These are phyloP conservation scores for Trichocladium antarcticum DNA, from an alignment of 495 filamentous ascomycete species.

Conservation along the genomic window DNA sequence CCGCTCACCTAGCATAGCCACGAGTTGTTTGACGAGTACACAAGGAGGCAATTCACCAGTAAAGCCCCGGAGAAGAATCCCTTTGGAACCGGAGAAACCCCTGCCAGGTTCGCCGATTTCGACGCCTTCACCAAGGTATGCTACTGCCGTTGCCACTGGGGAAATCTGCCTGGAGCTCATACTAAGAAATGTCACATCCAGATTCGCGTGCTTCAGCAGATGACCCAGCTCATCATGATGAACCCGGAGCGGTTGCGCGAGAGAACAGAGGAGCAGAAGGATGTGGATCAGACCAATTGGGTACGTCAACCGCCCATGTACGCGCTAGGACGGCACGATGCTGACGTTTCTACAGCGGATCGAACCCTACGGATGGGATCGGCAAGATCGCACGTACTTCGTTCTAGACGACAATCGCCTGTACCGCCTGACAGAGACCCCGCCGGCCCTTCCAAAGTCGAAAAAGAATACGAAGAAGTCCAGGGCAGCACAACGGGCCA, in stretches of 20 bases:
- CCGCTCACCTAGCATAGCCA: slow-evolving; percentile 40
- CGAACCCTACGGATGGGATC: slow-evolving; percentile 82
- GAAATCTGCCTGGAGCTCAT: neutral
- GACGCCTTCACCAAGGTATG: slow-evolving; percentile 69
- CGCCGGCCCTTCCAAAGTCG: slow-evolving; percentile 48
- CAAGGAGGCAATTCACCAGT: slow-evolving; percentile 74
- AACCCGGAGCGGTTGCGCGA: slow-evolving; percentile 78
- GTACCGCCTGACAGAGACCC: slow-evolving; percentile 70
- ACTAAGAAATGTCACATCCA: slow-evolving; percentile 13
- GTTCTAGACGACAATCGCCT: slow-evolving; percentile 89
- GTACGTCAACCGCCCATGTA: slow-evolving; percentile 37
- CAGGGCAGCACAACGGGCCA: slow-evolving; percentile 52
- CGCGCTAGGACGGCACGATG: neutral
- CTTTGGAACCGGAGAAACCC: slow-evolving; percentile 67
- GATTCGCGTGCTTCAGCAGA: slow-evolving; percentile 79
- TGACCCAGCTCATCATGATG: slow-evolving; percentile 82
- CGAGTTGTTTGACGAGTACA: slow-evolving; percentile 90
- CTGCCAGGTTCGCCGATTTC: slow-evolving; percentile 64
- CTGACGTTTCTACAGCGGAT: slow-evolving; percentile 56
- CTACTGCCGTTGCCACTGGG: neutral
- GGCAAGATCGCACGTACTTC: slow-evolving; percentile 71
- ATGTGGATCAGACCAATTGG: slow-evolving; percentile 73
- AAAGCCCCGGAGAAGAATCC: slow-evolving; percentile 76
- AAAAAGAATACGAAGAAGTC: slow-evolving; percentile 70
- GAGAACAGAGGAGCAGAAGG: slow-evolving; percentile 71